Conservation (phyloP, 805 yeast species). For the Maudiozyma barnettii region DNA sequence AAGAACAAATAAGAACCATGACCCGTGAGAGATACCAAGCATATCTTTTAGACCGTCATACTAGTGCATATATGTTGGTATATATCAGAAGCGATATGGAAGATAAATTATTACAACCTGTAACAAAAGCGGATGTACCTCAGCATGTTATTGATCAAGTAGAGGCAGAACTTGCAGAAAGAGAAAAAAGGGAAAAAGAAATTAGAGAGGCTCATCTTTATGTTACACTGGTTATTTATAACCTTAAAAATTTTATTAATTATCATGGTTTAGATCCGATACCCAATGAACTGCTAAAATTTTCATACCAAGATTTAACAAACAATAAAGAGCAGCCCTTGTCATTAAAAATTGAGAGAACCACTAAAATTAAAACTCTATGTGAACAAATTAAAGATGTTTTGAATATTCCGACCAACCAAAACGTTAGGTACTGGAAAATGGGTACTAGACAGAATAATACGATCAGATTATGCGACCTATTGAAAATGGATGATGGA, state of each 20-base stretch:
- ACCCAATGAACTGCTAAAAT: conserved; percentile 43
- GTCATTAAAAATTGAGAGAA: conserved; percentile 44
- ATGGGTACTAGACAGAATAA: conserved; percentile 60
- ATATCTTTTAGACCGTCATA: conserved; percentile 64
- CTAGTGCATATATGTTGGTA: conserved; percentile 96
- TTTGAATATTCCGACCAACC: conserved; percentile 31
- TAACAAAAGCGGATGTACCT: conserved; percentile 51
- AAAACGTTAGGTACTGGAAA: conserved; percentile 49
- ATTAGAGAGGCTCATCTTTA: conserved; percentile 64
- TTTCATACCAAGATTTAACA: conserved; percentile 42
- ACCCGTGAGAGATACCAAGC: conserved; percentile 53
- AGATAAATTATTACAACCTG: conserved; percentile 49
- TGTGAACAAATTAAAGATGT: conserved; percentile 39
- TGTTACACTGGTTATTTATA: conserved; percentile 47
- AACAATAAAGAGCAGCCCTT: conserved; percentile 38
- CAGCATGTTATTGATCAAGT: conserved; percentile 57
- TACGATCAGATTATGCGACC: conserved; percentile 54
- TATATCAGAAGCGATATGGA: conserved; percentile 62
- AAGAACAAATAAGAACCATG: conserved; percentile 40
- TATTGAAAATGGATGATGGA: conserved; percentile 24
- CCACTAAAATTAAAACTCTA: conserved; percentile 43
- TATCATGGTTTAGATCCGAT: conserved; percentile 59
- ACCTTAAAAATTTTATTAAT: conserved; percentile 43
- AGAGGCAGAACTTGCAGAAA: conserved; percentile 50
- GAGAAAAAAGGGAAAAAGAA: conserved; percentile 44